Conservation (phyloP, 257 asterid species). For the Voacanga thouarsii region DNA sequence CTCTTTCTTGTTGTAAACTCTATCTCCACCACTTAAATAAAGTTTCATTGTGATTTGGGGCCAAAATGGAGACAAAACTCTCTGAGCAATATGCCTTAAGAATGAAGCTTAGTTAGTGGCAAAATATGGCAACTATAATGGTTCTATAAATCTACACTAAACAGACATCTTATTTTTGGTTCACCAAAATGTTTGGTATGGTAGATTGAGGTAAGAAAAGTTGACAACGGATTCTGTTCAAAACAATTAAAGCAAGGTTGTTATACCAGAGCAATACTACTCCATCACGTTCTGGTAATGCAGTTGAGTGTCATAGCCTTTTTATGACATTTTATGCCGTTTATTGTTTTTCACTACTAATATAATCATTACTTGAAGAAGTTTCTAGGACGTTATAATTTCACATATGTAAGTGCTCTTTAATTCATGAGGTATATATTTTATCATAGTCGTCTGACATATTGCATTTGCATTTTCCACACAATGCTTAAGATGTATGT, state of each 20-base stretch:
- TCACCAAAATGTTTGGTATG: not conserved
- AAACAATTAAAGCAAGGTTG: not conserved
- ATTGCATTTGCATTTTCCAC: not conserved
- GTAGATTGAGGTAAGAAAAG: not conserved
- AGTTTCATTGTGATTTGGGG: not conserved
- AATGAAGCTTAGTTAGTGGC: not conserved
- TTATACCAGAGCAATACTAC: not conserved
- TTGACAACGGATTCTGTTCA: not conserved
- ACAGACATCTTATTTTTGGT: not conserved
- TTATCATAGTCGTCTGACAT: not conserved
- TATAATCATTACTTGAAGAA: not conserved
- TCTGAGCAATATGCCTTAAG: not conserved
- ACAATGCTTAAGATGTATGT: not conserved
- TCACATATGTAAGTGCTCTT: not conserved
- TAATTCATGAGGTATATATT: not conserved
- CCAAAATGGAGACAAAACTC: not conserved
- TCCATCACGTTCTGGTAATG: not conserved
- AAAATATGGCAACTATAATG: not conserved
- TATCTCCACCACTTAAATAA: not conserved
- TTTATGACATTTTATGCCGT: slow-evolving; percentile 1
- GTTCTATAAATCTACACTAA: not conserved
- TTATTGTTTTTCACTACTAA: not conserved
- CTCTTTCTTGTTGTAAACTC: not conserved
- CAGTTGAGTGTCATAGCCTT: not conserved
- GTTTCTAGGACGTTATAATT: not conserved